These are phyloP conservation scores for Hemileccinum rubropunctum DNA, from an alignment of 768 basidiomycete species.

Conservation along the genomic window DNA sequence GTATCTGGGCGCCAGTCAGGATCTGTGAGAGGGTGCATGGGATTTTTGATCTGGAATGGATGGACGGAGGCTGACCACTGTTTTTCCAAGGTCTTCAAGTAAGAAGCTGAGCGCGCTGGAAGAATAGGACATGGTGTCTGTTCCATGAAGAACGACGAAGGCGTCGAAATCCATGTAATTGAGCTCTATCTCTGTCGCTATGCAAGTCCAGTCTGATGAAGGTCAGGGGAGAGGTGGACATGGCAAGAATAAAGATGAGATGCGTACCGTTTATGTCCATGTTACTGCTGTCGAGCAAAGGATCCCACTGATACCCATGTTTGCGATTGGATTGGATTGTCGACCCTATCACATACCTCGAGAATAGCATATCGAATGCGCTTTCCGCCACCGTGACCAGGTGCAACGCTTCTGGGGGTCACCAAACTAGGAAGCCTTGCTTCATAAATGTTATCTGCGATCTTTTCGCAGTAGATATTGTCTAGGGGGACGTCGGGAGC, in stretches of 20 bases:
- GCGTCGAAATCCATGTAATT: constrained; percentile 87
- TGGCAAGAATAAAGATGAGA: neutral
- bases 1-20: constrained; percentile 91
- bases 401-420: constrained; percentile 67
- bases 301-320: constrained; percentile 62
- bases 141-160: constrained; percentile 88
- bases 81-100: constrained; percentile 90
- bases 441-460: constrained; percentile 68
- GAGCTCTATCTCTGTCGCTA: constrained; percentile 89
- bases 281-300: constrained; percentile 85
- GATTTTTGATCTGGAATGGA: neutral
- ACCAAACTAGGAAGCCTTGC: constrained; percentile 72
- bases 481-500: constrained; percentile 30
- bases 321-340: neutral
- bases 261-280: constrained; percentile 76
- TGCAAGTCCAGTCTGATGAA: constrained; percentile 78
- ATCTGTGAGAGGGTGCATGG: constrained; percentile 49
- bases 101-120: constrained; percentile 88
- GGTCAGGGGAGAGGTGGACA: constrained; percentile 1
- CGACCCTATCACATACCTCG: constrained; percentile 51
- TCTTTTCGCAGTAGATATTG: constrained; percentile 39
- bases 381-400: constrained; percentile 59
- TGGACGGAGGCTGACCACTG: constrained; percentile 54
- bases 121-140: constrained; percentile 89
- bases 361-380: constrained; percentile 83